Conservation (phyloP, 1,284 basidiomycete species). For the Athelia psychrophila region DNA sequence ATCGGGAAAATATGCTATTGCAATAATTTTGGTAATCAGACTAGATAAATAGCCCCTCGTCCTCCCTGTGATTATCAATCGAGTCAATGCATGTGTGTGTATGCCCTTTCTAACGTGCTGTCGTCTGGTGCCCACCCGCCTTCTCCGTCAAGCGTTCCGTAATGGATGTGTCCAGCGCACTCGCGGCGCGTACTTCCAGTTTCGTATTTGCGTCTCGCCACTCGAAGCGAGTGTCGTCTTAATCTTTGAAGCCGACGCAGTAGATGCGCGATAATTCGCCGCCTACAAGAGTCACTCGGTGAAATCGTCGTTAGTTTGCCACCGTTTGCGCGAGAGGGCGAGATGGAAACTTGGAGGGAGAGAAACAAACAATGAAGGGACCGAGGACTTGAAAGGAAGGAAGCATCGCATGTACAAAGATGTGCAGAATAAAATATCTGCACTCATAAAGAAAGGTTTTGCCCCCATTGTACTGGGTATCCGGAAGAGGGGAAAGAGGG, state of each 20-base stretch:
- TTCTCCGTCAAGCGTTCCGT: slow-evolving; percentile 61
- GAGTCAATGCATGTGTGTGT: not conserved
- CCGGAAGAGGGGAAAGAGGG: too few relatives aligned
- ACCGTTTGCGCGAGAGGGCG: not conserved
- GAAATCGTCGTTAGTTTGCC: not conserved
- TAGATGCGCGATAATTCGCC: slow-evolving; percentile 65
- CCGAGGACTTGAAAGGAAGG: too few relatives aligned
- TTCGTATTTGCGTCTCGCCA: slow-evolving; percentile 59
- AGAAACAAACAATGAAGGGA: not conserved
- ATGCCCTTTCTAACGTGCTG: slow-evolving; percentile 36
- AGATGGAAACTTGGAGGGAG: slow-evolving; percentile 1
- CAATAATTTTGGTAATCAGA: too few relatives aligned
- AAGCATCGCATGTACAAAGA: not conserved
- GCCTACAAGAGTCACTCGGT: slow-evolving; percentile 64
- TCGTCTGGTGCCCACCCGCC: slow-evolving; percentile 51
- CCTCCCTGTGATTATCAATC: not conserved
- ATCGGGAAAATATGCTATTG: too few relatives aligned
- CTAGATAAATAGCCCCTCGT: too few relatives aligned
- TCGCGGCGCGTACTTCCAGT: slow-evolving; percentile 68
- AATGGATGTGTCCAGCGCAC: slow-evolving; percentile 64
- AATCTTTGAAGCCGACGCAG: slow-evolving; percentile 81
- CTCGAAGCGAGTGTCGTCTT: slow-evolving; percentile 60
- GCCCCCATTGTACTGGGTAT: too few relatives aligned
- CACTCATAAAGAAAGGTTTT: slow-evolving; percentile 83
- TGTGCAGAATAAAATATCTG: too few relatives aligned